Evolutionary conservation across 768 basidiomycete species (phyloP).

Genomic region (Lactarius indigo): DNA sequence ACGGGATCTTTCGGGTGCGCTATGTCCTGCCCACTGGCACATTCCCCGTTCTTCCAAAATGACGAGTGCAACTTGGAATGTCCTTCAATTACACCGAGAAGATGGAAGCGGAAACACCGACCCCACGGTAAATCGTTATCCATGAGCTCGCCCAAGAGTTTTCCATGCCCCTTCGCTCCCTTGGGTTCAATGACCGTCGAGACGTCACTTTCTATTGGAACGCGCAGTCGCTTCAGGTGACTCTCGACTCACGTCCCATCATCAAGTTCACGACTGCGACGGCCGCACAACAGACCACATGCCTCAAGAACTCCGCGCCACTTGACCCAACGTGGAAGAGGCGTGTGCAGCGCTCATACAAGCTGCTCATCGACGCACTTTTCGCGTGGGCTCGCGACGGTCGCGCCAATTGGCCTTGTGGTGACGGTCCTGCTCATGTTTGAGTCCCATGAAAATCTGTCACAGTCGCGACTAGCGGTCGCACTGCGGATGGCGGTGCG

Average conservation of each 20-base stretch:
- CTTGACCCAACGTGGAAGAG: constrained; percentile 10
- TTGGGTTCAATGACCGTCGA: constrained; percentile 48
- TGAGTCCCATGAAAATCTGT: constrained; percentile 9
- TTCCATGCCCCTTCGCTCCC: constrained; percentile 24
- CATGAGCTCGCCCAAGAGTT: constrained; percentile 24
- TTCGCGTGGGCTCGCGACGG: constrained; percentile 11
- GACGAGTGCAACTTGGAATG: constrained; percentile 33
- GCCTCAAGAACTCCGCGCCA: constrained; percentile 35
- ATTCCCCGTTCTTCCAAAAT: not conserved
- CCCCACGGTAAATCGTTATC: constrained; percentile 25
- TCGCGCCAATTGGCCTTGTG: constrained; percentile 24
- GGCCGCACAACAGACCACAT: constrained; percentile 45
- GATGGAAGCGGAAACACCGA: constrained; percentile 28
- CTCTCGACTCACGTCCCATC: constrained; percentile 41
- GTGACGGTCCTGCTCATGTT: constrained; percentile 20
- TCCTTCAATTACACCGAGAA: constrained; percentile 30
- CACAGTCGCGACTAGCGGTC: not conserved
- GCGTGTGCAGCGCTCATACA: constrained; percentile 16
- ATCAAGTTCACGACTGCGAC: constrained; percentile 30
- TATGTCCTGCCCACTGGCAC: not conserved
- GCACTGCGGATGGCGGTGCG: constrained; percentile 15
- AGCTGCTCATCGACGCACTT: constrained; percentile 14
- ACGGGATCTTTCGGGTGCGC: constrained; percentile 34
- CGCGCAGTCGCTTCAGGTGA: constrained; percentile 48
- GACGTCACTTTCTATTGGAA: constrained; percentile 58